Evolutionary conservation across 2,329 filamentous ascomycete genomes (phyloP).

Genomic region (Xylaria sp.): DNA sequence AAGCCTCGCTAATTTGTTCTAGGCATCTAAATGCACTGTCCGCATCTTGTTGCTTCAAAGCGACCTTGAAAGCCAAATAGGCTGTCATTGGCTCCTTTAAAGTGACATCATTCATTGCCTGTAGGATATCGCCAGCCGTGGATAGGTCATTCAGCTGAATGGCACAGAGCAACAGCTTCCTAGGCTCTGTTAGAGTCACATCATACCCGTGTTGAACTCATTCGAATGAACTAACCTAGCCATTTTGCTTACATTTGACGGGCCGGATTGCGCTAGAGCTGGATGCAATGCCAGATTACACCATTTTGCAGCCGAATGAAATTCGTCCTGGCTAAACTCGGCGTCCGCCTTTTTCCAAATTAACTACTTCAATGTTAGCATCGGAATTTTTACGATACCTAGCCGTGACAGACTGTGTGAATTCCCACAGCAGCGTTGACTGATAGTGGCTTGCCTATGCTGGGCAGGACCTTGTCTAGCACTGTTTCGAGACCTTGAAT

Average conservation of each 20-base stretch:
- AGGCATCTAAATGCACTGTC: conserved; percentile 72
- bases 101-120: conserved; percentile 66
- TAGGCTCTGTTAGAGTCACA: conserved; percentile 50
- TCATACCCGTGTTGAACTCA: not conserved
- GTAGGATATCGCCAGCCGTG: conserved; percentile 65
- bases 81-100: conserved; percentile 72
- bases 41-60: conserved; percentile 67
- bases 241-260: conserved; percentile 74
- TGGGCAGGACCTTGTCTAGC: conserved; percentile 54
- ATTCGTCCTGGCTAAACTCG: conserved; percentile 62
- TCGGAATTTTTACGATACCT: not conserved
- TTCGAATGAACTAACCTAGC: conserved; percentile 60
- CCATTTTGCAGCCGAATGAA: conserved; percentile 72
- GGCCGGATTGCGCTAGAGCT: conserved; percentile 72
- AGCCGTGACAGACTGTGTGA: conserved; percentile 65
- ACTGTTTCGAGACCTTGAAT: conserved; percentile 45
- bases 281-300: conserved; percentile 74
- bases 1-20: conserved; percentile 64
- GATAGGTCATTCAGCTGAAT: conserved; percentile 66
- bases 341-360: conserved; percentile 83
- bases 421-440: conserved; percentile 72
- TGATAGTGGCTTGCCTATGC: conserved; percentile 60
- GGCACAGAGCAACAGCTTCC: conserved; percentile 78
- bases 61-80: conserved; percentile 80
- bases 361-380: conserved; percentile 60